These are phyloP conservation scores for Beta corolliflora DNA, from an alignment of 179 eudicot genomes.

Conservation along the genomic window DNA sequence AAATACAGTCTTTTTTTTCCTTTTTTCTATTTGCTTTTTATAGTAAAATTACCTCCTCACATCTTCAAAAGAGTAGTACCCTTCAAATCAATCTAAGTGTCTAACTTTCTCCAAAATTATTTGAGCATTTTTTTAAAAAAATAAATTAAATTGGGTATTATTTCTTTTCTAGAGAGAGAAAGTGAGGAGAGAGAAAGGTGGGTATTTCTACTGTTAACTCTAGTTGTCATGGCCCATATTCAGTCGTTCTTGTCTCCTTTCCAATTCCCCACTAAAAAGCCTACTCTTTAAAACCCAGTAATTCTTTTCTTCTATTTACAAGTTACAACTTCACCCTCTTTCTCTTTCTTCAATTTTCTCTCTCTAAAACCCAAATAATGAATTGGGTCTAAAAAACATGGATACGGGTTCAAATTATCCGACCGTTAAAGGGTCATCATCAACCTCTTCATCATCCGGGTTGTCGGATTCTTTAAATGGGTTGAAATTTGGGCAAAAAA, in stretches of 20 bases:
- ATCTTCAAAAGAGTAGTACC: too few relatives aligned
- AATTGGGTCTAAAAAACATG: slow-evolving; percentile 28
- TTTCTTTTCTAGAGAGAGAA: too few relatives aligned
- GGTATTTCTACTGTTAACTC: slow-evolving; percentile 16
- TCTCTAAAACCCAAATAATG: slow-evolving; percentile 23
- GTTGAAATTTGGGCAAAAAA: slow-evolving; percentile 79
- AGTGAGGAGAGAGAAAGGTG: too few relatives aligned
- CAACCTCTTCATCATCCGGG: slow-evolving; percentile 22
- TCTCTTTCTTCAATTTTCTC: slow-evolving; percentile 1
- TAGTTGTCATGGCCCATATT: slow-evolving; percentile 54
- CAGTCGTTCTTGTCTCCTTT: slow-evolving; percentile 29
- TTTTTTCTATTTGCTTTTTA: too few relatives aligned
- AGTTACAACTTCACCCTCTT: not conserved
- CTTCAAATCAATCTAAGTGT: too few relatives aligned
- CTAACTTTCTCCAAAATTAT: too few relatives aligned
- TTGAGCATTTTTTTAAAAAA: too few relatives aligned
- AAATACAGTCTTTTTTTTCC: not conserved
- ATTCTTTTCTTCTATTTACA: not conserved
- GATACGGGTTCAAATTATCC: slow-evolving; percentile 51
- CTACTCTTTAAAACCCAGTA: slow-evolving; percentile 8
- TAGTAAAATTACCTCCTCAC: too few relatives aligned
- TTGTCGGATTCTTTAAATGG: slow-evolving; percentile 58
- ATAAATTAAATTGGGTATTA: too few relatives aligned
- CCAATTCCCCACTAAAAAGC: slow-evolving; percentile 29
- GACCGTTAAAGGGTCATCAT: slow-evolving; percentile 31